Evolutionary conservation across 2,329 filamentous ascomycete species (phyloP), one percentile per base, ranked within the genome.

Genomic region (Colletotrichum eleusines): DNA sequence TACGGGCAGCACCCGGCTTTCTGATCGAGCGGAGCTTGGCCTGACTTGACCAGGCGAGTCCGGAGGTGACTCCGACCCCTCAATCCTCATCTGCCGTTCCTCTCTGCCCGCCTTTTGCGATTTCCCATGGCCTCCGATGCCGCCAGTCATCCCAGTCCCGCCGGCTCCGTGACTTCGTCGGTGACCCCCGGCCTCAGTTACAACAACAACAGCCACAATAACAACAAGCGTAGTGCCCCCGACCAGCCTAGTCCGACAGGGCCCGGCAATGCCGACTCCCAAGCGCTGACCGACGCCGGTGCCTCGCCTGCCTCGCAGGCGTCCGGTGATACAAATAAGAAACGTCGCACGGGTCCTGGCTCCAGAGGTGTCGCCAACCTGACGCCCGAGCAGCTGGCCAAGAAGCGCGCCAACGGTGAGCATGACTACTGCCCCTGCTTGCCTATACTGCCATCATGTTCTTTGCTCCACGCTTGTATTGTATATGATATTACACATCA

Each of bases 331-430:
- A 69, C 71, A 11, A 66, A 57, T 53, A 88, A 86, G 79, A 87
- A 82, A 76, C 84, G 84, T 74, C 86, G 83, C 74, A 78, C 79
- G 9, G 83, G 79, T 1, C 78, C 82, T 7, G 82, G 84, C 7
- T 83, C 83, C 33, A 80, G 86, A 57, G 86, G 86, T 14, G 86
- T 89, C 51, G 87, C 87, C 62, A 91, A 92, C 75, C 85, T 91
- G 78, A 93, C 91, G 1, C 89, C 91, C 44, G 92, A 94, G 76
- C 91, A 94, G 80, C 84, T 94, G 61, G 88, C 90, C 69, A 92
- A 93, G 79, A 89, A 89, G 77, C 82, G 87, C 67, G 86, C 87
- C 40, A 89, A 88, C 76, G 87, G 86, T 88, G 79, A 76, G 83
- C 80, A 57, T 7, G 38, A 38, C 3, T 8, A 55, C 46, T 42